These are phyloP conservation scores for Hypoxylon subgilvum DNA, from an alignment of 495 filamentous ascomycete species.

Conservation along the genomic window DNA sequence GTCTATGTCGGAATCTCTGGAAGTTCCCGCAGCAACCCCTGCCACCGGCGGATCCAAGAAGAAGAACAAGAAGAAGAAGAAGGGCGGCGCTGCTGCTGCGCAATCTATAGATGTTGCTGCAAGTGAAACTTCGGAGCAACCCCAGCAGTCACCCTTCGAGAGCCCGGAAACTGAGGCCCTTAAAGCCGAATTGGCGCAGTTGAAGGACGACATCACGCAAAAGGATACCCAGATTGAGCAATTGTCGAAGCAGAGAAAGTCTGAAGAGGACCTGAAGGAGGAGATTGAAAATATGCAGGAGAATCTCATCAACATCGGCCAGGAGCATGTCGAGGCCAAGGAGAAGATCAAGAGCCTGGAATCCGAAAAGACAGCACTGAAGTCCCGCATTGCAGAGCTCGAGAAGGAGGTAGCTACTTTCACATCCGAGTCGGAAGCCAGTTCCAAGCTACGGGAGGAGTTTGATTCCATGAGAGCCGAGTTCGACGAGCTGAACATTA, in stretches of 20 bases:
- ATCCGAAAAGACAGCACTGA: constrained; percentile 52
- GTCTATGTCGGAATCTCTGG: constrained; percentile 8
- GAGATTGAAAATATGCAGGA: constrained; percentile 86
- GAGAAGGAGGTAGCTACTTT: constrained; percentile 64
- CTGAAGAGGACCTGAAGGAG: constrained; percentile 80
- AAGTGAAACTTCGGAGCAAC: constrained; percentile 41
- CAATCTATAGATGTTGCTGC: constrained; percentile 24
- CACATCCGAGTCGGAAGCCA: constrained; percentile 41
- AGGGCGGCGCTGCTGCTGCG: constrained; percentile 54
- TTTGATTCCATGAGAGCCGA: constrained; percentile 68
- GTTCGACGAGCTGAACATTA: constrained; percentile 75
- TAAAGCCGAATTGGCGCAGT: constrained; percentile 47
- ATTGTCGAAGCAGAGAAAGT: constrained; percentile 68
- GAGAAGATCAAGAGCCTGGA: constrained; percentile 70
- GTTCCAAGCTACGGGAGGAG: constrained; percentile 61
- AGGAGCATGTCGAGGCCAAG: constrained; percentile 83
- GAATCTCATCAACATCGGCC: constrained; percentile 73
- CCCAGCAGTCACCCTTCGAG: constrained; percentile 34
- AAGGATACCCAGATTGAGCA: constrained; percentile 74
- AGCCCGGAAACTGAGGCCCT: constrained; percentile 41
- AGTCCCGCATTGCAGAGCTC: constrained; percentile 68
- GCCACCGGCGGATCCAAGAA: constrained; percentile 62
- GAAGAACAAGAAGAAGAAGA: constrained; percentile 94
- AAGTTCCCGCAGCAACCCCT: constrained; percentile 29
- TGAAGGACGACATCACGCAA: constrained; percentile 68